Percentiles rank a stretch among this genome's conserved stretches.
phyloP scores from a whole-genome alignment of 164 flowering plant genomes.

The Vitis rupestris region DNA sequence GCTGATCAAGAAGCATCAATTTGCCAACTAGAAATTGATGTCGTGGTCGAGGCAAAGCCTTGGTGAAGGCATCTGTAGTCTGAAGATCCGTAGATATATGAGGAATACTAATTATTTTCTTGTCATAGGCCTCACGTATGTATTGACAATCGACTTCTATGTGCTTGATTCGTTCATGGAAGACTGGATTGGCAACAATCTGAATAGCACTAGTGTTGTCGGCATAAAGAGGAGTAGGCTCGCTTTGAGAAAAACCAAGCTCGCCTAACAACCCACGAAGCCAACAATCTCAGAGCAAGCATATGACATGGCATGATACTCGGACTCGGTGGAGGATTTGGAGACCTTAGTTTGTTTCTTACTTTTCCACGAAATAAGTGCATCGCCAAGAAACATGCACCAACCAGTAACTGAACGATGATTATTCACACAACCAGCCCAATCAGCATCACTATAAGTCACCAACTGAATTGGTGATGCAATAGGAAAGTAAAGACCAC shows the following conservation, averaged over 20 bases:
- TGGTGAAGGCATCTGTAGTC: no score
- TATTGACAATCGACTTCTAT: no score
- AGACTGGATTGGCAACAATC: no score
- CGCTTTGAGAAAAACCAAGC: neutral
- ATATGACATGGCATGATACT: neutral
- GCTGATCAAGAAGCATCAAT: no score
- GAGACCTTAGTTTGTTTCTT: neutral
- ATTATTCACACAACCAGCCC: constrained; percentile 4
- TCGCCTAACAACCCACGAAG: neutral
- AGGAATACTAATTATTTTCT: no score
- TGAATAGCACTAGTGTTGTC: no score
- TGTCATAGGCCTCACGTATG: no score
- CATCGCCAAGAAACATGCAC: constrained; percentile 2
- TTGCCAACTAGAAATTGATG: no score
- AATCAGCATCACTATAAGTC: constrained; percentile 5
- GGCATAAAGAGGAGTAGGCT: no score
- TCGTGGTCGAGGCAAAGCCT: no score
- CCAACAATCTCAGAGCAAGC: neutral
- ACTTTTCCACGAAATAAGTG: neutral
- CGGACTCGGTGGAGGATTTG: neutral
- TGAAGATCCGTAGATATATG: no score
- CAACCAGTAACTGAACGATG: constrained; percentile 1
- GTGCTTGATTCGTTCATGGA: no score
- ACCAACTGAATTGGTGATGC: neutral
- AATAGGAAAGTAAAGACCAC: constrained; percentile 2